A percentile compares a stretch with the other conserved stretches of the same genome.
Conservation (phyloP, 2,329 filamentous ascomycete species). For the Claviceps sp. region DNA sequence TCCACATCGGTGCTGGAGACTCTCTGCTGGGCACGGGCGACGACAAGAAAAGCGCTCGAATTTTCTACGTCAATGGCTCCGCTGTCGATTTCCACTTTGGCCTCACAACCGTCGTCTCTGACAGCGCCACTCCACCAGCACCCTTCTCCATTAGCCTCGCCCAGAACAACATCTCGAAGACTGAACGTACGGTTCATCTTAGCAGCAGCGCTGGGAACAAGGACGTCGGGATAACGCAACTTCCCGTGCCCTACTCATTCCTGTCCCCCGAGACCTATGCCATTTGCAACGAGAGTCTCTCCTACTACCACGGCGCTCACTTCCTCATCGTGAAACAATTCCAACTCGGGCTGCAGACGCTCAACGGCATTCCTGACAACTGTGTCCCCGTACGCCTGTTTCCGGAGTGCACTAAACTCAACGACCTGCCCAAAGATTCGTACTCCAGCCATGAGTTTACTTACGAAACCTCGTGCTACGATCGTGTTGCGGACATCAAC, state of each 20-base stretch:
- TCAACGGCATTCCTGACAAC: constrained; percentile 18
- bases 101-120: constrained; percentile 2
- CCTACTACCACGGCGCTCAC: constrained; percentile 24
- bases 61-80: constrained; percentile 39
- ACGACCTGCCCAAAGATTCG: constrained; percentile 21
- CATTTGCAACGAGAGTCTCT: constrained; percentile 28
- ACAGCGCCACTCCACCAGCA: constrained; percentile 4
- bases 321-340: constrained; percentile 27
- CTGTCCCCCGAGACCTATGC: constrained; percentile 23
- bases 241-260: constrained; percentile 12
- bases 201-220: not conserved
- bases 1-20: constrained; percentile 29
- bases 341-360: constrained; percentile 7
- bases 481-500: constrained; percentile 19
- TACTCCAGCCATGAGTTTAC: constrained; percentile 26
- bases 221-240: constrained; percentile 20
- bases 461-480: constrained; percentile 25
- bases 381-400: constrained; percentile 30
- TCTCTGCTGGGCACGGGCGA: constrained; percentile 23
- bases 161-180: not conserved
- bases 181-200: not conserved
- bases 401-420: constrained; percentile 27
- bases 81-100: constrained; percentile 16
- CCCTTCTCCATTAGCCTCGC: constrained; percentile 10
- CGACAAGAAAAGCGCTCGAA: constrained; percentile 10